Evolutionary conservation across 23 red algal species (phyloP), one percentile per base, ranked within the genome.

Genomic region (Gracilaria domingensis): DNA sequence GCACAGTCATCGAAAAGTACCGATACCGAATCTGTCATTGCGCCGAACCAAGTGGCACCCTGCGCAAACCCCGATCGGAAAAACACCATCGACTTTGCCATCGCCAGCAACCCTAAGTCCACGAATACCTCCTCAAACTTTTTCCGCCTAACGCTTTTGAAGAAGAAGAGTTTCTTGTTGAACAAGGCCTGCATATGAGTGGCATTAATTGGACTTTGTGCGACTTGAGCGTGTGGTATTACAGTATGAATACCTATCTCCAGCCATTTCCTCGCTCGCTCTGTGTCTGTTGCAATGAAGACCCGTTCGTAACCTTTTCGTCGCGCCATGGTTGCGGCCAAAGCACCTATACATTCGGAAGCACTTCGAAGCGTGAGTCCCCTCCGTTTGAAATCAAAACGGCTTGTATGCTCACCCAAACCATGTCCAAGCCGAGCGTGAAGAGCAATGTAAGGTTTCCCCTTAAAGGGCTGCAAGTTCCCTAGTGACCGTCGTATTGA

Each of bases 371-470:
- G 28, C n/a, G 80, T 20, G 24, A 66, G 24, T 18, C 80, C 80
- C 29, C 37, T 20, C 23, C 40, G 23, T n/a, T 26, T 24, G 39
- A 83, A 60, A 45, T 83, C 64, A 36, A 83, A 83, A 14, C 80
- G 49, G 6, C 55, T 18, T 18, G 55, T 18, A 18, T 59, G 9
- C 58, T 83, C 80, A 28, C 51, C 51, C 7, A 83, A 20, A 24
- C 80, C 80, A 42, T 60, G 39, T 5, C 80, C 80, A 20, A 83
- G 80, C 9, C 80, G 48, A 8, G 80, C 80, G 80, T 83, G 80
- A 33, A 83, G 26, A 9, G 80, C 30, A 4, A 83, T 40, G 36
- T 36, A 83, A 4, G 49, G 49, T 0, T 44, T 8, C 29, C 56
- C 56, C 13, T 36, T n/a, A 36, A 40, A 60, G 23, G 56, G 25